phyloP scores from a whole-genome alignment of 306 rosid genomes.

The Cucumis hystrix region DNA sequence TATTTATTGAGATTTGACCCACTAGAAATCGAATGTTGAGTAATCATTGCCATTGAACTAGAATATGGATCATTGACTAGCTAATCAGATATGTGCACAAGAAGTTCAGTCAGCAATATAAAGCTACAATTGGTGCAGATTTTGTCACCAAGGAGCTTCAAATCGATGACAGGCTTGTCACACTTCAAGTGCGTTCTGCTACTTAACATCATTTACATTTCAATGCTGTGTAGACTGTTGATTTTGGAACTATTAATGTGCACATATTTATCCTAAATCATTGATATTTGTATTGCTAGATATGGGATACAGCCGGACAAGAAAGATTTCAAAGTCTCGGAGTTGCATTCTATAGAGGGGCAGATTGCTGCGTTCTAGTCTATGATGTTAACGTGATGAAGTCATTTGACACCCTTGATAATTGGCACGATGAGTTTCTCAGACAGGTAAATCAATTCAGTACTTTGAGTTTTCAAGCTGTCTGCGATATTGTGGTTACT shows the following conservation, averaged over 20 bases:
- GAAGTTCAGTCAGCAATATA: conserved; percentile 94
- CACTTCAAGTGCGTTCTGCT: conserved; percentile 66
- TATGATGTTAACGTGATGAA: conserved; percentile 85
- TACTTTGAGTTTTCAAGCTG: neutral
- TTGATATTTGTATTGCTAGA: conserved; percentile 30
- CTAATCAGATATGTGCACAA: conserved; percentile 74
- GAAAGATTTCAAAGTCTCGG: conserved; percentile 97
- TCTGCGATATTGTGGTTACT: neutral
- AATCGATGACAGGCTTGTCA: conserved; percentile 84
- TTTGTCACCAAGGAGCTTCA: conserved; percentile 94
- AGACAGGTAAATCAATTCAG: conserved; percentile 43
- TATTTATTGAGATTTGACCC: neutral
- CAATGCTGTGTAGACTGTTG: neutral
- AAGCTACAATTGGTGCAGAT: conserved; percentile 98
- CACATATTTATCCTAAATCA: neutral
- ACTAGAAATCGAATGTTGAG: neutral
- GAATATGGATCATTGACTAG: conserved; percentile 28
- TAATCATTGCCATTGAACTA: neutral
- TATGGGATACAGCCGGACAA: conserved; percentile 99
- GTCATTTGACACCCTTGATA: conserved; percentile 86
- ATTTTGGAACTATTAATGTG: neutral
- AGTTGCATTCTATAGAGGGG: conserved; percentile 86
- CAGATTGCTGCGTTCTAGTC: conserved; percentile 86
- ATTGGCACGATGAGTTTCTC: conserved; percentile 96
- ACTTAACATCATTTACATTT: neutral